Percentiles rank a stretch among this genome's conserved stretches.
Evolutionary conservation across 1,139 yeast genomes (phyloP).

Genomic region (Suhomyces coccinellae): DNA sequence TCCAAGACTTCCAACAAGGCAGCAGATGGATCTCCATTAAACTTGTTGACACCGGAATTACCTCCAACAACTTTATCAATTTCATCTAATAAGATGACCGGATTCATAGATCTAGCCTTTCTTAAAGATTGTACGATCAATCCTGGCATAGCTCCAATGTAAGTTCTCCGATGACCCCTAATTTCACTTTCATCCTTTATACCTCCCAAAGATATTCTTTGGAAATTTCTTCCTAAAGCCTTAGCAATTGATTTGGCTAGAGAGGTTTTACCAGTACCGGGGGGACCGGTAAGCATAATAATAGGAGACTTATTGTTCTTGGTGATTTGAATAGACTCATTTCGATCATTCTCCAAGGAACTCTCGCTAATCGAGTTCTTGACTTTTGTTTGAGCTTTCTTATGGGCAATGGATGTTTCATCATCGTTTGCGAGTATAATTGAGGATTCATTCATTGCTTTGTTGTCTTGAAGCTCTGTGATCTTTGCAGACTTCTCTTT

Average conservation of each 20-base stretch:
- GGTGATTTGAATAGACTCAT: constrained; percentile 29
- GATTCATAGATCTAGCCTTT: constrained; percentile 79
- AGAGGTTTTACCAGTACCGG: constrained; percentile 94
- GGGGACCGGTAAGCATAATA: constrained; percentile 85
- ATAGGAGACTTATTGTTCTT: constrained; percentile 64
- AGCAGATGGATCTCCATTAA: constrained; percentile 89
- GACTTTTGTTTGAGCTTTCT: constrained; percentile 29
- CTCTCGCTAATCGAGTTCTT: constrained; percentile 23
- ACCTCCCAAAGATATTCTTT: constrained; percentile 86
- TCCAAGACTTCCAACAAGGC: constrained; percentile 87
- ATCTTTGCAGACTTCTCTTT: constrained; percentile 12
- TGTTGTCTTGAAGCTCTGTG: constrained; percentile 8
- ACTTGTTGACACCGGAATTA: constrained; percentile 44
- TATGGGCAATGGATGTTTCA: constrained; percentile 32
- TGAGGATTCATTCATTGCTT: constrained; percentile 8
- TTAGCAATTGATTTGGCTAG: constrained; percentile 83
- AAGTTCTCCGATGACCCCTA: constrained; percentile 89
- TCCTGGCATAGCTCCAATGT: constrained; percentile 95
- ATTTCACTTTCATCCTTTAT: constrained; percentile 88
- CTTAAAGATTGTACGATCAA: constrained; percentile 76
- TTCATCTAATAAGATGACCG: constrained; percentile 86
- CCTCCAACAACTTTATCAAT: constrained; percentile 81
- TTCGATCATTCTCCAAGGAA: constrained; percentile 12
- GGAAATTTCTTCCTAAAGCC: constrained; percentile 78
- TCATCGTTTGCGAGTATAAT: constrained; percentile 41